Conservation (phyloP, 768 basidiomycete species). For the Hebeloma cylindrosporum region DNA sequence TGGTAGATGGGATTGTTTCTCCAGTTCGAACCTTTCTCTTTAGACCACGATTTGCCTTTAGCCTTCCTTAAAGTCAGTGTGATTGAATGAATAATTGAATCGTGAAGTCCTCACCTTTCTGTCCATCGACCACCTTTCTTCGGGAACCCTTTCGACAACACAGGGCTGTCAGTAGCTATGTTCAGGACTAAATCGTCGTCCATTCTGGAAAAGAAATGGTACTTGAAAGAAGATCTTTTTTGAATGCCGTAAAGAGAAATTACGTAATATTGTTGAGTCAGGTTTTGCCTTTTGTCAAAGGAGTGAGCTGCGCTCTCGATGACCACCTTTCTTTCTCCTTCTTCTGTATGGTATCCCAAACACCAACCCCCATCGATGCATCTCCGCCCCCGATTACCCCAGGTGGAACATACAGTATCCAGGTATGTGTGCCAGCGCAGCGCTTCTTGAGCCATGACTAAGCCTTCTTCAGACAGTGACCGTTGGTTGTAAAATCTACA, state of each 20-base stretch:
- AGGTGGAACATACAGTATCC: constrained; percentile 75
- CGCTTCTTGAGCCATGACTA: constrained; percentile 29
- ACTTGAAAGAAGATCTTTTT: constrained; percentile 7
- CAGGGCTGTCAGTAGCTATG: constrained; percentile 45
- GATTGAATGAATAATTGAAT: constrained; percentile 12
- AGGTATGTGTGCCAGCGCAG: constrained; percentile 47
- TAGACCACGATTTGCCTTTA: constrained; percentile 70
- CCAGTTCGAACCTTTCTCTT: constrained; percentile 55
- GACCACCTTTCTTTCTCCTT: constrained; percentile 8
- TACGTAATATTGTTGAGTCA: constrained; percentile 30
- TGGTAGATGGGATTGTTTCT: constrained; percentile 19
- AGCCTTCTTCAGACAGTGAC: constrained; percentile 59
- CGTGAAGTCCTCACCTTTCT: constrained; percentile 75
- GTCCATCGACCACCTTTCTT: constrained; percentile 76
- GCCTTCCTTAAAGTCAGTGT: constrained; percentile 40
- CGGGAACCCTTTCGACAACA: constrained; percentile 24
- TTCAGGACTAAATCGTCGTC: constrained; percentile 80
- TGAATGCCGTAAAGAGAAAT: constrained; percentile 9
- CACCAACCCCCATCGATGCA: constrained; percentile 40
- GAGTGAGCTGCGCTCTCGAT: background rate
- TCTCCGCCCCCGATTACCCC: constrained; percentile 66
- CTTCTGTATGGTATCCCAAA: constrained; percentile 38
- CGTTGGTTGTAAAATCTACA: constrained; percentile 95
- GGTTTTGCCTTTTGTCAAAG: constrained; percentile 15
- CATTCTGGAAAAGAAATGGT: constrained; percentile 36